Percentiles rank a stretch among this genome's conserved stretches.
Evolutionary conservation across 108 stramenopile genomes (phyloP).

Genomic region (Epithemia pelagica): DNA sequence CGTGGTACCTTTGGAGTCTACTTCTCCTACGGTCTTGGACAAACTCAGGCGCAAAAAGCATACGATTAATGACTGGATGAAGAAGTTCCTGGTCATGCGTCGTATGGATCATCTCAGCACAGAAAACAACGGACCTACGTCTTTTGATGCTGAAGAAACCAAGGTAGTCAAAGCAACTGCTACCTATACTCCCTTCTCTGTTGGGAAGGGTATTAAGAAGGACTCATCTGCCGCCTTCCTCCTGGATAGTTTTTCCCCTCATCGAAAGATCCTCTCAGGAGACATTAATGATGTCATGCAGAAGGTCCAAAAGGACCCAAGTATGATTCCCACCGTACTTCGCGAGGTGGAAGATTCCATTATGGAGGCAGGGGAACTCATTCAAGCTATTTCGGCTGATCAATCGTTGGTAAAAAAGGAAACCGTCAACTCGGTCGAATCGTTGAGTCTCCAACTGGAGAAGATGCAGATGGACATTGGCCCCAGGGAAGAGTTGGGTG

Average conservation of each 20-base stretch:
- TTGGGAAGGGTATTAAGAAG: too few species aligned
- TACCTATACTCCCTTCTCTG: too few species aligned
- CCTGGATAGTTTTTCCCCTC: too few species aligned
- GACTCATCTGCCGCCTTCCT: too few species aligned
- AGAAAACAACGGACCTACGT: too few species aligned
- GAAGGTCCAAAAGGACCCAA: too few species aligned
- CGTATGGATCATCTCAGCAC: neutral
- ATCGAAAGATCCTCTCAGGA: too few species aligned
- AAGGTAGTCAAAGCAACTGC: neutral
- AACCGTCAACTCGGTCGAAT: neutral
- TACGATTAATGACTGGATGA: neutral
- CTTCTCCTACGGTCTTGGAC: neutral
- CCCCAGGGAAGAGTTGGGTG: neutral
- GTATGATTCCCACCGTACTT: neutral
- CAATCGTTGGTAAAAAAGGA: neutral
- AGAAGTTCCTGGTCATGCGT: neutral
- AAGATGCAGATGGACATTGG: neutral
- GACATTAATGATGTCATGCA: too few species aligned
- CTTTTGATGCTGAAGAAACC: neutral
- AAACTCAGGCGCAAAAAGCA: neutral
- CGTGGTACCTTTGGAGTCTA: neutral
- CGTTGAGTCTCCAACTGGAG: neutral
- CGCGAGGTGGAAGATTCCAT: neutral
- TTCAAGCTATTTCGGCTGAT: neutral
- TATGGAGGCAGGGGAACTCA: neutral